Conservation (phyloP, 2,329 filamentous ascomycete genomes). For the Dactylellina cionopaga region DNA sequence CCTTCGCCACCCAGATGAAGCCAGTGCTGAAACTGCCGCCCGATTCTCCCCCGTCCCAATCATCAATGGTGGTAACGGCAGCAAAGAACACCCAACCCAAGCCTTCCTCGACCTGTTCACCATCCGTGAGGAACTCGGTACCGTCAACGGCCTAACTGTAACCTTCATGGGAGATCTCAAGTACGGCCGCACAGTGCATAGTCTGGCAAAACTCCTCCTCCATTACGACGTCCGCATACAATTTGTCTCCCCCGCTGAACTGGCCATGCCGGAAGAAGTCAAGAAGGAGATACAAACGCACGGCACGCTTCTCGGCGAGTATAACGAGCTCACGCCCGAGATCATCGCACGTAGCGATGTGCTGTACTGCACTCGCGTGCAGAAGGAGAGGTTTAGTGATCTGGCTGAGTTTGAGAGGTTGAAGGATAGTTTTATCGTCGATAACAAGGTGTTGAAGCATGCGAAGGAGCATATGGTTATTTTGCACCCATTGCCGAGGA, state of each 20-base stretch:
- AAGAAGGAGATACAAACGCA: constrained; percentile 76
- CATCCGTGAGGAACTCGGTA: constrained; percentile 95
- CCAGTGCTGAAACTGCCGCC: constrained; percentile 80
- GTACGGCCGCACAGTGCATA: constrained; percentile 95
- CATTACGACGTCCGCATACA: constrained; percentile 97
- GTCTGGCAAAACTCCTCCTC: constrained; percentile 88
- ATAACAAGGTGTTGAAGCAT: constrained; percentile 87
- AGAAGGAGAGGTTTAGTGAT: constrained; percentile 93
- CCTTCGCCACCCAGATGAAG: constrained; percentile 88
- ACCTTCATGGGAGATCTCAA: constrained; percentile 94
- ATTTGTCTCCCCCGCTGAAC: constrained; percentile 82
- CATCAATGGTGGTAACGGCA: constrained; percentile 94
- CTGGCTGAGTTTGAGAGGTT: constrained; percentile 82
- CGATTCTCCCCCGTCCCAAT: constrained; percentile 90
- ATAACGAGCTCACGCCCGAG: constrained; percentile 81
- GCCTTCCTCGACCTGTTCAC: constrained; percentile 98
- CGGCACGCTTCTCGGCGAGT: constrained; percentile 80
- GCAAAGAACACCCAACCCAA: constrained; percentile 95
- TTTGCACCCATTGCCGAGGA: constrained; percentile 93
- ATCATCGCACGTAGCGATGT: constrained; percentile 88
- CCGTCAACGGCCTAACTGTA: constrained; percentile 92
- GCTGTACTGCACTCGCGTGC: constrained; percentile 94
- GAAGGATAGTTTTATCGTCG: constrained; percentile 87
- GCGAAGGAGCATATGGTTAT: constrained; percentile 94
- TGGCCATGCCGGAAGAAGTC: constrained; percentile 80